Evolutionary conservation across 352 stramenopile species (phyloP), one percentile per base, ranked within the genome.

Genomic region (Globisporangium orthogonon): DNA sequence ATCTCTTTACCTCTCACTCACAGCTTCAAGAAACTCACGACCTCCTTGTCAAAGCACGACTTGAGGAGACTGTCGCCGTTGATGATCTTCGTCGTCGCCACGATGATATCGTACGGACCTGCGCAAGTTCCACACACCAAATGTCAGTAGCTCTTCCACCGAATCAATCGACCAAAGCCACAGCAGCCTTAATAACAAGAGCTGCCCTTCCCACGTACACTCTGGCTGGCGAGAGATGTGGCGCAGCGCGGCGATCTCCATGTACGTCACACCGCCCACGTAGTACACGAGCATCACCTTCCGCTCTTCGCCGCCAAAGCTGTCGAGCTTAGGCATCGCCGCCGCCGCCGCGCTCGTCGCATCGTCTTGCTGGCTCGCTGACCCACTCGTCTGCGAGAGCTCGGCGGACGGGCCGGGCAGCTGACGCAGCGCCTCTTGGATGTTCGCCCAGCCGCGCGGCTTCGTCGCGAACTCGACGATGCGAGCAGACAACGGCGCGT

Each of bases 261-360:
- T 98, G 69, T 91, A 98, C 18, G 95, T 98, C 14, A 99, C 87
- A 31, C 96, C 96, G 44, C 96, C 96, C 15, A 98, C 60, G 70
- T 97, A 98, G 71, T 97, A 97, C 18, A 99, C 90, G 10, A 98
- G 68, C 72, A 98, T 85, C 39, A 97, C 91, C 68, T 98, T 98
- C 54, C 77, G 71, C 56, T 93, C 78, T 50, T 89, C 81, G 35
- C 64, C 76, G 35, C 81, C 83, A 63, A 90, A 87, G 30, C 62
- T 82, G 55, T 94, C 83, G 23, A 91, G 56, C 67, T 88, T 89
- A 15, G 58, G 67, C 46, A 58, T 54, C 11, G 62, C 58, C 11
- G 61, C 57, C 45, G 74, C 56, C 14, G 41, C 6, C 14, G 41
- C 41, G 33, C 33, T 37, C 33, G 33, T 35, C 14, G 48, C 13